Conservation (phyloP, 2,329 filamentous ascomycete species). For the Diaporthe capsici region DNA sequence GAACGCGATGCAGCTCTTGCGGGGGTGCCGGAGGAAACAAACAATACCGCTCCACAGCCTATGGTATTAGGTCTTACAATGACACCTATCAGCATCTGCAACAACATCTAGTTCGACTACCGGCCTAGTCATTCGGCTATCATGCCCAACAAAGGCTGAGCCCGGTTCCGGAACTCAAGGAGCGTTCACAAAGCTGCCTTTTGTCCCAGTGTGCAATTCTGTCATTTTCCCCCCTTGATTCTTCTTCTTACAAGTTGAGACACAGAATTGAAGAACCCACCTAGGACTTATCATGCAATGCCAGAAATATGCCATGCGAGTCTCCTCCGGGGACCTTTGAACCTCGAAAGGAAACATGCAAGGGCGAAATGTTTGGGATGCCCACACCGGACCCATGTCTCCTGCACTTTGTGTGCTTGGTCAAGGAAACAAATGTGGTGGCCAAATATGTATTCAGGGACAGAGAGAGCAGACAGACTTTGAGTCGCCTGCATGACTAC, state of each 20-base stretch:
- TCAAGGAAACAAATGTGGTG: not conserved
- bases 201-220: not conserved
- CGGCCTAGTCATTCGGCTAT: not conserved
- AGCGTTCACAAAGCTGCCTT: not conserved
- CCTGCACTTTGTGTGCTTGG: not conserved
- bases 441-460: too few relatives aligned
- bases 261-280: not conserved
- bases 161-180: constrained; percentile 7
- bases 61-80: not conserved
- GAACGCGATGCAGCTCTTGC: not conserved
- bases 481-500: not conserved
- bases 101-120: not conserved
- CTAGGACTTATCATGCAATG: not conserved
- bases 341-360: not conserved
- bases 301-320: not conserved
- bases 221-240: not conserved
- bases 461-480: not conserved
- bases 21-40: not conserved
- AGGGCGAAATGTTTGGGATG: not conserved
- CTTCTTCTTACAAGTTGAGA: not conserved
- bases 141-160: constrained; percentile 1
- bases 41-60: not conserved
- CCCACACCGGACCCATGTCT: not conserved
- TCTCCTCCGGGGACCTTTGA: not conserved
- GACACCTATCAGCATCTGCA: not conserved